Percentiles rank a stretch among this genome's conserved stretches.
These are phyloP conservation scores for Apodospora peruviana DNA, from an alignment of 495 filamentous ascomycete species.

Conservation along the genomic window DNA sequence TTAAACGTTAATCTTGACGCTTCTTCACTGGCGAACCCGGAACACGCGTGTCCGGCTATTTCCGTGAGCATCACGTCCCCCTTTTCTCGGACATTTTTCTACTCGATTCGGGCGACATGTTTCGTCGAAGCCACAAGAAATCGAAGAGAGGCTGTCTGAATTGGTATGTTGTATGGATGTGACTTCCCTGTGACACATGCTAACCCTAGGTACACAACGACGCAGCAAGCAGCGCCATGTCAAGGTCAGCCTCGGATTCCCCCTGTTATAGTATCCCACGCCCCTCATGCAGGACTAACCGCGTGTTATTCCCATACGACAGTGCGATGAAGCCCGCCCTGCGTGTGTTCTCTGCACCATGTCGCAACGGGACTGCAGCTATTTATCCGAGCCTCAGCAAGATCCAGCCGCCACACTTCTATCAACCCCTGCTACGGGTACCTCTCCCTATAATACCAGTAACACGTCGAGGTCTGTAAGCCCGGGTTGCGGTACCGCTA, in stretches of 20 bases:
- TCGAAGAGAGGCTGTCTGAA: slow-evolving; percentile 29
- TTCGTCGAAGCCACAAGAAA: slow-evolving; percentile 36
- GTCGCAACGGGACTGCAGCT: slow-evolving; percentile 28
- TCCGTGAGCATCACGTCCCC: neutral
- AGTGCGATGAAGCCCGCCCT: slow-evolving; percentile 33
- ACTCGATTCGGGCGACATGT: too few species aligned
- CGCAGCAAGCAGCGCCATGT: slow-evolving; percentile 33
- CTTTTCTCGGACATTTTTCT: neutral
- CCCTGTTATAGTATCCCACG: neutral
- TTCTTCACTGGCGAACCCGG: too few species aligned
- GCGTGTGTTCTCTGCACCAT: slow-evolving; percentile 29
- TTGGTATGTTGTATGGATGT: too few species aligned
- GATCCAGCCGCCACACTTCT: slow-evolving; percentile 1
- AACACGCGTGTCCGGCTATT: neutral
- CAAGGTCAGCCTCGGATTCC: slow-evolving; percentile 20
- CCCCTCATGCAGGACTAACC: neutral
- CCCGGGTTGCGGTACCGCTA: too few species aligned
- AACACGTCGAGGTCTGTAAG: too few species aligned
- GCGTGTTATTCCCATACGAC: neutral
- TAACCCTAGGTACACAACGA: neutral
- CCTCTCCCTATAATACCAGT: too few species aligned
- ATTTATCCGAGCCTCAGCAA: slow-evolving; percentile 5
- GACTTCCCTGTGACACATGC: too few species aligned
- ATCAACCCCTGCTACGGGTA: too few species aligned
- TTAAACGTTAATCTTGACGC: too few species aligned